Conservation (phyloP, 176 grass and related monocot species). For the Triticum turgidum region DNA sequence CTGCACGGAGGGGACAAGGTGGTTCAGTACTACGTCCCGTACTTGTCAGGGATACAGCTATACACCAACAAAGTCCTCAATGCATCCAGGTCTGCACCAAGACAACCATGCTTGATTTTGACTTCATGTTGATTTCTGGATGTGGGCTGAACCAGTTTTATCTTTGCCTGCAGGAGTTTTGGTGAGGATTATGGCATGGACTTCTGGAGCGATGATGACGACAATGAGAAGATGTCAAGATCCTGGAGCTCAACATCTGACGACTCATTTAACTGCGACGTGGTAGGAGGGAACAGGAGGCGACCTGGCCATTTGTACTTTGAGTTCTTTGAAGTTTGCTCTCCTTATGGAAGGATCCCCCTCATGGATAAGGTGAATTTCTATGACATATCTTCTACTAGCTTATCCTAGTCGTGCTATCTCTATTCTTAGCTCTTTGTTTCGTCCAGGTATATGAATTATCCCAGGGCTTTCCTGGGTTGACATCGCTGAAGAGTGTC, state of each 20-base stretch:
- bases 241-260: constrained; percentile 53
- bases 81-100: constrained; percentile 47
- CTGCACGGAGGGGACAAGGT: constrained; percentile 48
- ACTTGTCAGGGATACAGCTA: constrained; percentile 80
- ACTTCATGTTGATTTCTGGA: constrained; percentile 14
- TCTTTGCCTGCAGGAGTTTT: constrained; percentile 47
- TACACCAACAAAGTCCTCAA: constrained; percentile 59
- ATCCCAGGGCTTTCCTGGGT: constrained; percentile 60
- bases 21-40: constrained; percentile 79
- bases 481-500: constrained; percentile 61
- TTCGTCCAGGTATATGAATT: constrained; percentile 67
- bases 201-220: constrained; percentile 53
- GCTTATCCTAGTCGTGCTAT: background rate
- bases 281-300: constrained; percentile 31
- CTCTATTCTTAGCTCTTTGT: background rate
- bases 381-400: background rate
- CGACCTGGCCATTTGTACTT: constrained; percentile 61
- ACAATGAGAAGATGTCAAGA: constrained; percentile 58
- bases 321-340: constrained; percentile 76
- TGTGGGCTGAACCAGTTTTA: constrained; percentile 1
- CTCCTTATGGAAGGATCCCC: constrained; percentile 76
- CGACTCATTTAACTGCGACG: constrained; percentile 48
- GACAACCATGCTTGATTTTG: background rate
- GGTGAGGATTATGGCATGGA: constrained; percentile 53
- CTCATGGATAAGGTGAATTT: constrained; percentile 78